Evolutionary conservation across 257 asterid species (phyloP).

Genomic region (Rehmannia glutinosa): DNA sequence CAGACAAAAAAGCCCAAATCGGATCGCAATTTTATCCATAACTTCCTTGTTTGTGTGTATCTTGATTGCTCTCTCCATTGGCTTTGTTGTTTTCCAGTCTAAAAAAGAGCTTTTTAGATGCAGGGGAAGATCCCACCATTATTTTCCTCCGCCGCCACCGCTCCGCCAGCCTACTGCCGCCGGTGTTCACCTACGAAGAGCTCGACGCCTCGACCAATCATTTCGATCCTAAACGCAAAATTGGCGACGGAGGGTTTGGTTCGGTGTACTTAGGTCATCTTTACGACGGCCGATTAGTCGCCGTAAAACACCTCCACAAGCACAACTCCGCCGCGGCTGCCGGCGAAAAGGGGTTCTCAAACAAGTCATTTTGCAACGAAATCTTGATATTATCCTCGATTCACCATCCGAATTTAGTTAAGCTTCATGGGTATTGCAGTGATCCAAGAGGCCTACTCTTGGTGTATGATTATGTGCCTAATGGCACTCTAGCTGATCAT

Average conservation of each 20-base stretch:
- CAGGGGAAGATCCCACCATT: slow-evolving; percentile 74
- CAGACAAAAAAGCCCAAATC: slow-evolving; percentile 38
- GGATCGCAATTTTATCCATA: slow-evolving; percentile 39
- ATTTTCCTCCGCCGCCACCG: slow-evolving; percentile 83
- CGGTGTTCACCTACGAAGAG: slow-evolving; percentile 84
- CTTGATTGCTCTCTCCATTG: slow-evolving; percentile 43
- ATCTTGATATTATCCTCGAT: slow-evolving; percentile 80
- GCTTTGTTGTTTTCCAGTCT: slow-evolving; percentile 39
- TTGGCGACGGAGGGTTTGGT: slow-evolving; percentile 97
- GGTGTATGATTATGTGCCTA: slow-evolving; percentile 84
- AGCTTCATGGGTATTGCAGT: slow-evolving; percentile 91
- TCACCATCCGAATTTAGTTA: slow-evolving; percentile 74
- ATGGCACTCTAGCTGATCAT: slow-evolving; percentile 87
- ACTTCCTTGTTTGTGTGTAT: slow-evolving; percentile 43
- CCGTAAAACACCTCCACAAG: slow-evolving; percentile 87
- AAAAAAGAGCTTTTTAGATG: slow-evolving; percentile 19
- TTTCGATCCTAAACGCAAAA: slow-evolving; percentile 75
- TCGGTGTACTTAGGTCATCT: slow-evolving; percentile 86
- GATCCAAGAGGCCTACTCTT: slow-evolving; percentile 91
- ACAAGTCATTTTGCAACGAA: slow-evolving; percentile 85
- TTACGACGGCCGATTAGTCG: slow-evolving; percentile 57
- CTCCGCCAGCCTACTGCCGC: slow-evolving; percentile 80
- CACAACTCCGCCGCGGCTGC: slow-evolving; percentile 36
- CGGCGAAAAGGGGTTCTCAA: slow-evolving; percentile 54
- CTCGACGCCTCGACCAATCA: slow-evolving; percentile 68